Conservation (phyloP, 1,139 yeast species). For the Yamadazyma kanchanaburiensis region DNA sequence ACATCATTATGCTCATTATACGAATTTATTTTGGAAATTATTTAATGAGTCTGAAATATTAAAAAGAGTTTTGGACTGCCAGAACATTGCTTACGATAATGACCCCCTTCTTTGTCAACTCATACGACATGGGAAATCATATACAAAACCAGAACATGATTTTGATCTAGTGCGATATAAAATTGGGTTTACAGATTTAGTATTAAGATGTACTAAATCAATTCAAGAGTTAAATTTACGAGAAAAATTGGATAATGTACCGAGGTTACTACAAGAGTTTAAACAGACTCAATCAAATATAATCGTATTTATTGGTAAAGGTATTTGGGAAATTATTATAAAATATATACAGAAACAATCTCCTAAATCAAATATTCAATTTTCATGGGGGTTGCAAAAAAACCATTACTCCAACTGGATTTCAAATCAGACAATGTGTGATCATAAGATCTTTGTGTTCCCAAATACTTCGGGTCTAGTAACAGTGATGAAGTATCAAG, state of each 20-base stretch:
- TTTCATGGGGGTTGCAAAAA: constrained; percentile 54
- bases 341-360: constrained; percentile 23
- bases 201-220: constrained; percentile 59
- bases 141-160: constrained; percentile 51
- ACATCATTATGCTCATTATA: constrained; percentile 72
- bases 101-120: constrained; percentile 2
- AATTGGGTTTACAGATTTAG: constrained; percentile 73
- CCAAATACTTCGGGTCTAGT: constrained; percentile 82
- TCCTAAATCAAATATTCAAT: constrained; percentile 10
- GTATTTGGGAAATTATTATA: constrained; percentile 69
- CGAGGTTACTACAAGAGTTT: constrained; percentile 48
- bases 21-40: constrained; percentile 70
- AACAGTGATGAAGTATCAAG: constrained; percentile 42
- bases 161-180: constrained; percentile 41
- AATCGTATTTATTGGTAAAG: constrained; percentile 68
- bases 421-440: constrained; percentile 5
- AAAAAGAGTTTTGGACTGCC: neutral
- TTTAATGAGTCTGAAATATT: constrained; percentile 53
- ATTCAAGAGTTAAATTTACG: constrained; percentile 49
- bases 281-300: constrained; percentile 31
- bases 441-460: constrained; percentile 46
- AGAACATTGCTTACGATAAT: neutral
- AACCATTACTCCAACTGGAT: constrained; percentile 13
- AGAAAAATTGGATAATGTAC: constrained; percentile 60
- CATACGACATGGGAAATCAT: constrained; percentile 3